Evolutionary conservation across 2,329 filamentous ascomycete species (phyloP), one percentile per base, ranked within the genome.

Genomic region (Chaetomium globosum): DNA sequence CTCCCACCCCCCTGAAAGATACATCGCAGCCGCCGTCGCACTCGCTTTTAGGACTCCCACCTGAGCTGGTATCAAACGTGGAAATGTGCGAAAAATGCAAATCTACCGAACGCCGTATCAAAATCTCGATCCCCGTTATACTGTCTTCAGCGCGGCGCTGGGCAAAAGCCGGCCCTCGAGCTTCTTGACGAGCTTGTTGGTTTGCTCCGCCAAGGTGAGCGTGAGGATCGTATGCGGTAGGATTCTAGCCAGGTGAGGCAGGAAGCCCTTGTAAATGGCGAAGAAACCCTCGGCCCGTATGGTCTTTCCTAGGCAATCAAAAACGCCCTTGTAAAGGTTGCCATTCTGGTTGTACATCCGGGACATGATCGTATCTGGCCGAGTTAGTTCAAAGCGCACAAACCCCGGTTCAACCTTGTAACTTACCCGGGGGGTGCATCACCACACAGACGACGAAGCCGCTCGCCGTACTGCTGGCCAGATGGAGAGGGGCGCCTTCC

Each of bases 271-370:
- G 83, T 99, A 99, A 65, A 99, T 91, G 67, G 95, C 95, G 55
- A 98, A 80, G 60, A 97, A 73, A 26, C 95, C 95, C 77, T 99
- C 95, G 0, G 92, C 97, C 75, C 89, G 89, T 67, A 99, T 84
- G 0, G 95, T 99, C 80, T 97, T 93, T 76, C 85, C 87, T 66
- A 98, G 79, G 76, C 95, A 99, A 79, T 99, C 95, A 69, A 96
- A 91, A 4, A 96, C 92, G 65, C 93, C 91, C 71, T 85, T 89
- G 82, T 99, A 99, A n/a, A 99, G 84, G 76, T 97, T 96, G 60
- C 95, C 95, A 68, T 93, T 96, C 78, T 99, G 95, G 81, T 99
- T 99, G 83, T 99, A 99, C 83, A 99, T 89, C 68, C 95, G 90
- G 68, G 92, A 95, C 95, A 99, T 99, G 79, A 99, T 91, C 5